Base-by-base conservation (phyloP, 805 yeast species). In the Nakazawaea peltata region DNA sequence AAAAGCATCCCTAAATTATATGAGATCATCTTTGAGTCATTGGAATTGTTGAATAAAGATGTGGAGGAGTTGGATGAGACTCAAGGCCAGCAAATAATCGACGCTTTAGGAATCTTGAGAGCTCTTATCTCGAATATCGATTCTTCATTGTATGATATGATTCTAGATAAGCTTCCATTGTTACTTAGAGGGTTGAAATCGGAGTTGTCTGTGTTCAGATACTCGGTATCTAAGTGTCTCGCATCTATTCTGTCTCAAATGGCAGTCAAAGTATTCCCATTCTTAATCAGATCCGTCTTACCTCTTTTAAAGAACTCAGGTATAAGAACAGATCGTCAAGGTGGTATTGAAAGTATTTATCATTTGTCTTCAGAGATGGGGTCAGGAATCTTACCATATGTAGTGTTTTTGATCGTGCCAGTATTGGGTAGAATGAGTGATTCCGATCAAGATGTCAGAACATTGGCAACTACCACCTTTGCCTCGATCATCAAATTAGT, bases 401-500 rank as follows among this genome's bases (percentile, higher is more conserved):
- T 92, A 32, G 94, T 92, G 25, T 92, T 92, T 55, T 70, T 92
- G 48, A 86, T 92, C 54, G 97, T 94, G 19, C 98, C 99, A 9
- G 86, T 92, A 4, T 65, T 92, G 46, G 99, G 98, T 30, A 72
- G 98, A 51, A 92, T 92, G 98, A 88, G 96, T 67, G 99, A 92
- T 56, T 68, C 95, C 2, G 85, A 90, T 51, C 70, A 69, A 34
- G 95, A 85, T 51, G 80, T 88, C n/a, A 74, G 99, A 48, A 69
- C 81, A 13, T 60, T 94, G 36, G 94, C 98, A 0, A 90, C 98
- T 0, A 86, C 96, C 0, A 85, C 98, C 0, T 92, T 92, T 69
- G 99, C 99, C 0, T 80, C 94, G 0, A 85, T 92, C 39, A 90
- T 92, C 46, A 92, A 90, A 55, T 63, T 92, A 43, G 97, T 92